Conservation (phyloP, 371 early-diverging fungal genomes). For the Circinella minor region DNA sequence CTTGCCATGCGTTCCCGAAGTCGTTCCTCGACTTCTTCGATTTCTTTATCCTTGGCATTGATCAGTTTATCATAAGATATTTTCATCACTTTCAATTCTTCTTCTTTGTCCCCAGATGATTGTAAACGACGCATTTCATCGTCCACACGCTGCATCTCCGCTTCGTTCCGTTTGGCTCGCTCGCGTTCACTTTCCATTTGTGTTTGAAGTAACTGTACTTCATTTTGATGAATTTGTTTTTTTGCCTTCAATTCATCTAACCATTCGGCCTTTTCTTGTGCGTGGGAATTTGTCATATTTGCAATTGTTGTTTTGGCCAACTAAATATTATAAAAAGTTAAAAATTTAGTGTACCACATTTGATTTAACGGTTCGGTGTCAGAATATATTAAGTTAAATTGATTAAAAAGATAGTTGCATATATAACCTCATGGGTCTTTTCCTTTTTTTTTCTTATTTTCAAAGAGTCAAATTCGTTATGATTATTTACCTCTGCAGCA, state of each 20-base stretch:
- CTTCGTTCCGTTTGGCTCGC: slow-evolving; percentile 16
- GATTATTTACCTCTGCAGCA: slow-evolving; percentile 16
- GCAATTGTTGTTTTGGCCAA: slow-evolving; percentile 5
- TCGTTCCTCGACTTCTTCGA: slow-evolving; percentile 41
- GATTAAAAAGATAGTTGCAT: no score
- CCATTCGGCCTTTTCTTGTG: slow-evolving; percentile 11
- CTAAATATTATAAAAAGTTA: not conserved
- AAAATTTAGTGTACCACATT: no score
- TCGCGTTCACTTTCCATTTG: slow-evolving; percentile 19
- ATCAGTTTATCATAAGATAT: slow-evolving; percentile 46
- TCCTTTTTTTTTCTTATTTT: not conserved
- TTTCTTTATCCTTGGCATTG: slow-evolving; percentile 42
- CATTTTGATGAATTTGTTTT: slow-evolving; percentile 11
- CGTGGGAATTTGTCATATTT: slow-evolving; percentile 2
- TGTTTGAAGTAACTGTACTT: slow-evolving; percentile 11
- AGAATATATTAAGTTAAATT: no score
- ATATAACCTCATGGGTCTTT: no score
- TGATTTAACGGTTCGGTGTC: no score
- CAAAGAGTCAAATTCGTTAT: not conserved
- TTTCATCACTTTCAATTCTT: slow-evolving; percentile 26
- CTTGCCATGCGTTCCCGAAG: slow-evolving; percentile 29
- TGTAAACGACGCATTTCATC: slow-evolving; percentile 17
- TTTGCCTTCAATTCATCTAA: slow-evolving; percentile 9
- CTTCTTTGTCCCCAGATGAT: slow-evolving; percentile 23
- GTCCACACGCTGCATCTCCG: slow-evolving; percentile 18